Conservation (phyloP, 768 basidiomycete genomes). For the Punctularia strigosozonata region DNA sequence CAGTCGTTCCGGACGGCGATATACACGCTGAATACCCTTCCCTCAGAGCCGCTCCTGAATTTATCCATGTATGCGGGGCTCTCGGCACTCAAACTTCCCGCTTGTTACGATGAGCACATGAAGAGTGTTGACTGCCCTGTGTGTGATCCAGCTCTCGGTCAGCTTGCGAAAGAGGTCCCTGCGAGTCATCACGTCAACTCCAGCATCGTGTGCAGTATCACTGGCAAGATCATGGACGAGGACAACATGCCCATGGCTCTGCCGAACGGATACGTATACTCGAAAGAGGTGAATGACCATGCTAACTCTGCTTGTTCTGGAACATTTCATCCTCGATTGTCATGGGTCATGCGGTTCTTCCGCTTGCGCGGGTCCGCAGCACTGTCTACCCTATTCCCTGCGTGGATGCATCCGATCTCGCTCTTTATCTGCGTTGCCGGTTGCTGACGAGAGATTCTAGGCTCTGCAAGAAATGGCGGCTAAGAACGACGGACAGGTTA, state of each 20-base stretch:
- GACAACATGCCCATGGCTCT: slow-evolving; percentile 90
- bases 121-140: slow-evolving; percentile 86
- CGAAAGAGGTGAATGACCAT: slow-evolving; percentile 57
- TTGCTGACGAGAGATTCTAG: slow-evolving; percentile 24
- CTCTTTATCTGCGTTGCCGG: background rate
- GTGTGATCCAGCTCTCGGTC: slow-evolving; percentile 68
- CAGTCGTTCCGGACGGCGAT: slow-evolving; percentile 77
- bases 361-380: too few relatives aligned
- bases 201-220: slow-evolving; percentile 86
- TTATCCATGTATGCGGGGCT: slow-evolving; percentile 88
- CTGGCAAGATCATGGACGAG: slow-evolving; percentile 90
- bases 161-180: slow-evolving; percentile 78
- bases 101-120: slow-evolving; percentile 54
- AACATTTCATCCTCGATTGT: background rate
- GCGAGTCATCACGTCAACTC: slow-evolving; percentile 92
- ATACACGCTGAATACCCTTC: slow-evolving; percentile 78
- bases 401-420: too few relatives aligned
- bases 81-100: slow-evolving; percentile 79
- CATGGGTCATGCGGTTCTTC: background rate
- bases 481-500: slow-evolving; percentile 68
- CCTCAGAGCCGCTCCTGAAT: slow-evolving; percentile 77
- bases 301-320: background rate
- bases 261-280: slow-evolving; percentile 87
- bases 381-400: too few relatives aligned
- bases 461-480: slow-evolving; percentile 82